Percentiles rank a stretch among this genome's conserved stretches.
Conservation (phyloP, 116 monocot species). For the Dioscorea cayenensis region DNA sequence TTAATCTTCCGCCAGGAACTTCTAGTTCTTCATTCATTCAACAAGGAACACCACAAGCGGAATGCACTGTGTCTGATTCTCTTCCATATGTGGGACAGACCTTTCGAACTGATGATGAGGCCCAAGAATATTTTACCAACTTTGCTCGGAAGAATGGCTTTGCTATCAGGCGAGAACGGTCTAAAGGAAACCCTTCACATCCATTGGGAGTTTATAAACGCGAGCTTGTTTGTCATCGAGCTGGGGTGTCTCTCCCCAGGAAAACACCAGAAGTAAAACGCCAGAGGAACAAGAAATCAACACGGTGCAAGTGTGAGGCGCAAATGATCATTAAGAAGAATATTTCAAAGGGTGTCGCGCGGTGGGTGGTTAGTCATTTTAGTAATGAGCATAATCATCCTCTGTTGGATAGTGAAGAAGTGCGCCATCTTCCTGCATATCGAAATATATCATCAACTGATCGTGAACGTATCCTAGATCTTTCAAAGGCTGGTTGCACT, state of each 20-base stretch:
- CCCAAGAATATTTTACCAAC: constrained; percentile 51
- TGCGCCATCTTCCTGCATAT: constrained; percentile 52
- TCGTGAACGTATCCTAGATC: constrained; percentile 48
- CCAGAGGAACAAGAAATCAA: constrained; percentile 66
- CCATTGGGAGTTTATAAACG: constrained; percentile 74
- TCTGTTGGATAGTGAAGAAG: constrained; percentile 59
- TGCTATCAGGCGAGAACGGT: constrained; percentile 60
- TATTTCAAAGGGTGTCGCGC: constrained; percentile 29
- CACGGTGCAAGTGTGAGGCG: constrained; percentile 72
- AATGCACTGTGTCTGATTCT: constrained; percentile 8
- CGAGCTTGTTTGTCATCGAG: constrained; percentile 78
- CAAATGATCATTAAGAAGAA: constrained; percentile 85
- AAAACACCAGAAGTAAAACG: constrained; percentile 56
- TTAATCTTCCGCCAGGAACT: constrained; percentile 13
- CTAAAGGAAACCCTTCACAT: constrained; percentile 68
- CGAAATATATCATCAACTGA: constrained; percentile 51
- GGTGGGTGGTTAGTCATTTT: constrained; percentile 66
- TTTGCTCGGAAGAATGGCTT: constrained; percentile 77
- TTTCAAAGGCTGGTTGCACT: constrained; percentile 52
- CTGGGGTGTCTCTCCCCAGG: constrained; percentile 53
- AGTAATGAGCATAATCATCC: constrained; percentile 75
- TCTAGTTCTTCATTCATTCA: not conserved
- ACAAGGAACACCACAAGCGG: constrained; percentile 13
- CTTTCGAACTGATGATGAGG: constrained; percentile 67
- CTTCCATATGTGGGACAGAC: constrained; percentile 58